Evolutionary conservation across 2,329 filamentous ascomycete species (phyloP), one percentile per base, ranked within the genome.

Genomic region (Ceratocystis cubensis): DNA sequence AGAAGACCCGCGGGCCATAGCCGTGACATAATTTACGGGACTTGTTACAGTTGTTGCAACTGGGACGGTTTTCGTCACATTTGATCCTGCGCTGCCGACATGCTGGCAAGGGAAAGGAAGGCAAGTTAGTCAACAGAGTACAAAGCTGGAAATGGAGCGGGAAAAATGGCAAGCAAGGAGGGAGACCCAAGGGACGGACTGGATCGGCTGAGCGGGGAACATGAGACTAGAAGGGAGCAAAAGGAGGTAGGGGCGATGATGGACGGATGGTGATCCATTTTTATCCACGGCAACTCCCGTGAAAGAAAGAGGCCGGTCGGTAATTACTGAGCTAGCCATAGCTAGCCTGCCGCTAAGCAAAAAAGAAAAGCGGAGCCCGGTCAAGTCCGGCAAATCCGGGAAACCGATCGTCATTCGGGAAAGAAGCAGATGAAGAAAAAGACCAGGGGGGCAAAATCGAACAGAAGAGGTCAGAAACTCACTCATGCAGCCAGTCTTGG

Each of bases 61-160:
- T 88, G 30, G 90, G 90, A 63, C 88, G 84, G 72, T 91, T 89
- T 75, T 97, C 94, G 69, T 94, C 94, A 75, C 94, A 99, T 77
- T 97, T 99, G 76, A 99, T 97, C 69, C 94, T 88, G 65, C 94
- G 87, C 76, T 89, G 93, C 70, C 94, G 88, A 77, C 94, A 99
- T 67, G 94, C 89, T 92, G 69, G 62, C 65, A 13, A 46, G 17
- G 28, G 25, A 48, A 45, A 15, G 46, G 53, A 6, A 17, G 57
- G 6, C 8, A 10, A 44, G 30, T 30, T 28, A 63, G n/a, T 37
- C 10, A 59, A 22, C 44, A 30, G 59, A 53, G 56, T 17, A 44
- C 15, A 63, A 22, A 22, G 30, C 13, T 44, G 6, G 33, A 13
- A 13, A 13, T 33, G 7, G 33, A 37, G 33, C 8, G 8, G 46